Evolutionary conservation across 2,329 filamentous ascomycete species (phyloP), one percentile per base, ranked within the genome.

Genomic region (Fusarium cyanostomum): DNA sequence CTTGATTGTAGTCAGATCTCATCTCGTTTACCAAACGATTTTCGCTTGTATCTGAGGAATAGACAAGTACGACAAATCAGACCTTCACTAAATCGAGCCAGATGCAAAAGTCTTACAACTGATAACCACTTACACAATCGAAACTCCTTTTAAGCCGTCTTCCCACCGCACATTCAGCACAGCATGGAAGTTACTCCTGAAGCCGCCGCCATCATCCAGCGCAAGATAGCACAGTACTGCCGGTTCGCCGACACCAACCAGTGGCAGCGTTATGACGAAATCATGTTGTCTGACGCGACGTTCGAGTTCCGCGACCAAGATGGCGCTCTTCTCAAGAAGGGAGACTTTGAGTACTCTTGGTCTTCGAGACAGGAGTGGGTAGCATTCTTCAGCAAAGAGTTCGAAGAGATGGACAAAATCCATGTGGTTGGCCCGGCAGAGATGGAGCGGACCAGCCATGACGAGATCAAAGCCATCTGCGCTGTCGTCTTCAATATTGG

Each of bases 151-250:
- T n/a, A n/a, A n/a, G n/a, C n/a, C n/a, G n/a, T n/a, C n/a, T n/a
- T n/a, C n/a, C n/a, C n/a, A n/a, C n/a, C n/a, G n/a, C n/a, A n/a
- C n/a, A n/a, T n/a, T n/a, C n/a, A n/a, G n/a, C n/a, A n/a, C n/a
- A n/a, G n/a, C n/a, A 64, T 64, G 51, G 9, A 26, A 2, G 51
- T 52, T 1, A 18, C 46, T 3, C 18, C 34, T 1, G 61, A 64
- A 27, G 31, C n/a, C 0, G 18, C 41, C 1, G 8, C 51, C 1
- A 58, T 67, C 1, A 67, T 67, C 4, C 37, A 48, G 2, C 49
- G 35, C 10, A 67, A 67, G 18, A 67, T 67, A 11, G 59, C 56
- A 1, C 46, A 64, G 5, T 67, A 64, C 9, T 67, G 63, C 13
- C 56, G 53, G 1, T 56, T 35, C 7, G 56, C 52, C 1, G 64